Base-by-base conservation (phyloP, 352 stramenopile species). In the Thraustotheca clavata region DNA sequence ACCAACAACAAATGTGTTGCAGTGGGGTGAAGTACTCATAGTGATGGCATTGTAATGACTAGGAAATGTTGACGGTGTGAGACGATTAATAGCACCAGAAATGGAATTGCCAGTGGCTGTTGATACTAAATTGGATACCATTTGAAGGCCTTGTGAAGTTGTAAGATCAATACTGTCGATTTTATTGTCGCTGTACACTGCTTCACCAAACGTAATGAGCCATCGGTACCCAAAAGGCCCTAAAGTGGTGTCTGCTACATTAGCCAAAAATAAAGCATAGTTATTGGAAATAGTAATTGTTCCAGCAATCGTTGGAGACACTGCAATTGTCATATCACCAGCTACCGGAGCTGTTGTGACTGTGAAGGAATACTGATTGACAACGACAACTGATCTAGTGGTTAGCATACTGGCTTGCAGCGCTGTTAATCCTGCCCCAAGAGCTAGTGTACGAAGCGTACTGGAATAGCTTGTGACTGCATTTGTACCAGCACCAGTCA, bases 1-100 rank as follows among this genome's bases (percentile, higher is more conserved):
- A 4, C 83, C 83, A 22, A 89, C 68, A 4, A 79, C 68, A 59
- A 89, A 91, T 14, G 77, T 79, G 59, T 91, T 79, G 48, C 83
- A 91, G 16, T 52, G 59, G 33, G 33, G 8, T 71, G 39, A 26
- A 4, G 87, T 69, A 20, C 80, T 89, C 18, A 91, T 49, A 20
- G 83, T 76, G 26, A 90, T 71, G 6, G 60, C 71, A 1, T 76
- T 80, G 27, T 82, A 83, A 47, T 88, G 62, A 1, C 61, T 22
- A 9, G 79, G 69, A 14, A 71, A 67, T 1, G 63, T 24, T 0
- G 73, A 76, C 11, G 67, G n/a, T 40, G 71, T 49, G 12, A 71
- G 52, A 29, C 72, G 55, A 0, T 20, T 67, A 22, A 91, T 67
- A 0, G 63, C 71, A 27, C 62, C 49, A 0, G 67, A 68, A 7